Percentiles rank a stretch among this genome's conserved stretches.
Conservation (phyloP, 768 basidiomycete genomes). For the Amanita pallidorosea region DNA sequence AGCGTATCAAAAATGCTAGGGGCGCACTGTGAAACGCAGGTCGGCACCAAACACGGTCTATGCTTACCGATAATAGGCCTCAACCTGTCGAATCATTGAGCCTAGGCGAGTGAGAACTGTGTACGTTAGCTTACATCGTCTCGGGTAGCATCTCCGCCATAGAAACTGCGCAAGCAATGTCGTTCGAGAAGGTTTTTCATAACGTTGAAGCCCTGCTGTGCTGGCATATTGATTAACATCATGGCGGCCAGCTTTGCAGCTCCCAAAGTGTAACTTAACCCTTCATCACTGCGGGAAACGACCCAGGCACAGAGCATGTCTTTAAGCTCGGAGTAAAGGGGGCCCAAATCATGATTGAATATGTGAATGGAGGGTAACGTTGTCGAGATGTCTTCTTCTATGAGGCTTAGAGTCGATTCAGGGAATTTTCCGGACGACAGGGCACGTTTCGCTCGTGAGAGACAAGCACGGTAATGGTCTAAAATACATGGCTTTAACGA, state of each 20-base stretch:
- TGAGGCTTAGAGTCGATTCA: conserved; percentile 40
- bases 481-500: conserved; percentile 4
- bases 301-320: conserved; percentile 86
- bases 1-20: conserved; percentile 84
- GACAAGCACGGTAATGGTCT: conserved; percentile 68
- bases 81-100: conserved; percentile 45
- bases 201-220: conserved; percentile 64
- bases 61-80: conserved; percentile 79
- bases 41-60: conserved; percentile 2
- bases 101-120: conserved; percentile 3
- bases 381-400: conserved; percentile 65
- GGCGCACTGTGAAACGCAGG: conserved; percentile 3
- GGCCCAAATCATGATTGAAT: conserved; percentile 67
- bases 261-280: conserved; percentile 62
- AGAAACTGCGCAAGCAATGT: conserved; percentile 80
- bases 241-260: conserved; percentile 74
- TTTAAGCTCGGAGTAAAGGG: conserved; percentile 71
- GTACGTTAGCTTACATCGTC: conserved; percentile 56
- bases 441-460: conserved; percentile 65
- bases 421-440: conserved; percentile 59
- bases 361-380: conserved; percentile 75
- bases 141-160: conserved; percentile 54
- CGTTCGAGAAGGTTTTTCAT: conserved; percentile 82
- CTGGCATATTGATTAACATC: conserved; percentile 75
- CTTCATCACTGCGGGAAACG: conserved; percentile 75